Evolutionary conservation across 2,329 filamentous ascomycete genomes (phyloP).

Genomic region (Dothistroma pini): DNA sequence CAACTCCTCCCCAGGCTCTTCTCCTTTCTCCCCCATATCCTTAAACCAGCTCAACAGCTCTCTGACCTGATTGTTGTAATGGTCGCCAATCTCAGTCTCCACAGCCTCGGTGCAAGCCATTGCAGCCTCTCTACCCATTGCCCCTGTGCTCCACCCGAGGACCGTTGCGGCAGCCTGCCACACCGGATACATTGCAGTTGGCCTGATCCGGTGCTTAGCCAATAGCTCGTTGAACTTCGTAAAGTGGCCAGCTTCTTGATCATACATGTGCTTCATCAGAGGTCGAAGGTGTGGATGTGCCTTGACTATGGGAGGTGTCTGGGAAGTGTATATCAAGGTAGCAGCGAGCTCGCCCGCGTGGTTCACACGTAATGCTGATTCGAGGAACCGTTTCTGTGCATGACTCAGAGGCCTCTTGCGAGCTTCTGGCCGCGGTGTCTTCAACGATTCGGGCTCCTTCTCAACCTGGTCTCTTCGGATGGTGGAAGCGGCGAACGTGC

Average conservation of each 20-base stretch:
- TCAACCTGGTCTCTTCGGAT: conserved; percentile 19
- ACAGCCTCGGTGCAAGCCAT: conserved; percentile 99
- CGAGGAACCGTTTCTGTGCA: conserved; percentile 70
- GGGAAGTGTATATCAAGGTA: conserved; percentile 86
- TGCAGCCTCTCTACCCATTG: conserved; percentile 86
- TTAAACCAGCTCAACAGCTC: conserved; percentile 75
- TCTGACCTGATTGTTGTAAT: conserved; percentile 92
- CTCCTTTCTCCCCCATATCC: conserved; percentile 70
- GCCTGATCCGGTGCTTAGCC: conserved; percentile 81
- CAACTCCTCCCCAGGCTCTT: conserved; percentile 77
- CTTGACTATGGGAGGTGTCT: conserved; percentile 75
- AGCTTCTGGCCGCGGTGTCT: conserved; percentile 13
- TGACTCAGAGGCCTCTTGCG: conserved; percentile 23
- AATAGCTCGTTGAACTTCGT: conserved; percentile 79
- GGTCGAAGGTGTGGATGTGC: conserved; percentile 83
- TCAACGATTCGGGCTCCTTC: conserved; percentile 19
- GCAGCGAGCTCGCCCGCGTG: conserved; percentile 97
- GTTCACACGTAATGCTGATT: conserved; percentile 85
- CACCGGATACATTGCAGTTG: conserved; percentile 85
- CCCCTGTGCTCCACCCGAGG: conserved; percentile 82
- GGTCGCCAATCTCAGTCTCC: conserved; percentile 93
- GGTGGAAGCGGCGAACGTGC: conserved; percentile 22
- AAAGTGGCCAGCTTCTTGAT: conserved; percentile 88
- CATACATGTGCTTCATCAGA: conserved; percentile 97
- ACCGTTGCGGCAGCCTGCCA: conserved; percentile 79